Base-by-base conservation (phyloP, 306 rosid species). In the Glycyrrhiza uralensis region DNA sequence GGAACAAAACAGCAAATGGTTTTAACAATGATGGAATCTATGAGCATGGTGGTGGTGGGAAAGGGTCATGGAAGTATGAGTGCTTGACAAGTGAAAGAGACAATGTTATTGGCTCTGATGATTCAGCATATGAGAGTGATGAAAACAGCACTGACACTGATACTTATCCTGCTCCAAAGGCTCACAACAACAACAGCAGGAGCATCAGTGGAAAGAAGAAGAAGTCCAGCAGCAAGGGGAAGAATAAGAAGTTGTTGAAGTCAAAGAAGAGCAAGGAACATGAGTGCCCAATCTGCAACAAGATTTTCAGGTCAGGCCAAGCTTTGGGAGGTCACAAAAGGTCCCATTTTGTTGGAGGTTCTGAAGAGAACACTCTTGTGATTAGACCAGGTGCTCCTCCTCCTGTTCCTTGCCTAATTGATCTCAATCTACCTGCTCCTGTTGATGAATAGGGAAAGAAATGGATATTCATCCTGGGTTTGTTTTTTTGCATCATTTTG, bases 301-400 rank as follows among this genome's bases (percentile, higher is more conserved):
- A 72, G 17, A 81, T 81, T 41, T 90, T 88, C 87, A 75, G 77
- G 83, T 90, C 98, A 24, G 97, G 98, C 41, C 98, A 93, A 84
- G 98, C 98, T 38, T 86, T 93, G 56, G 98, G 98, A 3, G 98
- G 98, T 59, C 98, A 93, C 82, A 93, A 93, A 79, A 89, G 97
- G 85, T 93, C 98, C 60, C 98, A 93, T 77, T 88, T 89, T 76
- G 80, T 84, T 60, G 97, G 94, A 58, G 93, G 93, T 4, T 76
- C 80, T 57, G 89, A 84, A 46, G 89, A 85, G 10, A 78, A 78
- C 59, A 81, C 90, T 24, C 49, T 82, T n/a, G 83, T 86, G 47
- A 80, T 83, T 19, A 81, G 83, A 36, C 86, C 86, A 64, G 78
- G 76, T 67, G 70, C 66, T 14, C 68, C 82, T 50, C 44, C 65